Conservation (phyloP, 2,329 filamentous ascomycete species). For the Chrysosporium queenslandicum region DNA sequence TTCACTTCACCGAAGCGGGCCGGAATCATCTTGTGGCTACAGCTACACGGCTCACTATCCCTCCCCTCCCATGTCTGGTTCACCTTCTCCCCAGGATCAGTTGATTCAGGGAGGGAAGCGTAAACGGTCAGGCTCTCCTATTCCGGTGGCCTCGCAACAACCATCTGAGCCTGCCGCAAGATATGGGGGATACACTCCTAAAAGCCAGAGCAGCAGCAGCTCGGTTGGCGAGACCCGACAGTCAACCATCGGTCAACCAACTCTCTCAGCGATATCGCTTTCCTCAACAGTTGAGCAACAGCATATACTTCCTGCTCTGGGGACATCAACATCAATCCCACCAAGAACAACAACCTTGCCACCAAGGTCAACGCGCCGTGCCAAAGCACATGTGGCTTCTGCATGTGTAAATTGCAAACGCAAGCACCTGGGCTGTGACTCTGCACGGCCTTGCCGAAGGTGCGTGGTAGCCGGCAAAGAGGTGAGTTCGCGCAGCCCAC, state of each 20-base stretch:
- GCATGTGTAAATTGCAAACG: constrained; percentile 34
- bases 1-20: constrained; percentile 21
- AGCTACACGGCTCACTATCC: constrained; percentile 25
- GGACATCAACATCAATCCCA: constrained; percentile 12
- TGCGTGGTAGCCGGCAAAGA: constrained; percentile 32
- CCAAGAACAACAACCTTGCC: constrained; percentile 16
- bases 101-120: constrained; percentile 22
- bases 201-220: constrained; percentile 6
- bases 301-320: constrained; percentile 15
- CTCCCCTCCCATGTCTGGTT: constrained; percentile 29
- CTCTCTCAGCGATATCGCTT: neutral
- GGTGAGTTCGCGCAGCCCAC: constrained; percentile 22
- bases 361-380: constrained; percentile 26
- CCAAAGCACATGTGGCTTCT: constrained; percentile 31
- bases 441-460: constrained; percentile 27
- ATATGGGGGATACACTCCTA: constrained; percentile 1
- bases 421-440: constrained; percentile 32
- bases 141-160: neutral
- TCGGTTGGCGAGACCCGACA: constrained; percentile 5
- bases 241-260: constrained; percentile 2
- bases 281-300: constrained; percentile 8
- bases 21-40: constrained; percentile 17
- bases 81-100: constrained; percentile 24
- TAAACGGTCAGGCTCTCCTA: constrained; percentile 22
- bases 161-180: neutral